Evolutionary conservation across 352 stramenopile species (phyloP), one percentile per base, ranked within the genome.

Genomic region (Globisporangium canariense): DNA sequence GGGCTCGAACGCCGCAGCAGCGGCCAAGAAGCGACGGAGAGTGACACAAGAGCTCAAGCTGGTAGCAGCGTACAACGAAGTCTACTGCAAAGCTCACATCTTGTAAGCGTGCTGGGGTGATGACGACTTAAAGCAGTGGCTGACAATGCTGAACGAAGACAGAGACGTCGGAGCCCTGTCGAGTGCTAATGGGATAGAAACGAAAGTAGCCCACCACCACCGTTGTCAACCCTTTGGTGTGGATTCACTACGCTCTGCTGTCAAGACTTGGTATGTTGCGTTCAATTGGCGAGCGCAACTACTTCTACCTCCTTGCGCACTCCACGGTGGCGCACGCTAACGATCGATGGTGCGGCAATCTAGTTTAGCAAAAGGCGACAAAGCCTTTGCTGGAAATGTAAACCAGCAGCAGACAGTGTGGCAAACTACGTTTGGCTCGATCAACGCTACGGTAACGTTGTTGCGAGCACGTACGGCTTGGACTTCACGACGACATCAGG

Each of bases 21-120:
- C 51, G 4, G 32, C 18, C 7, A 6, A 58, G 13, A 38, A 22
- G 32, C 28, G 20, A 20, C 18, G 10, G 4, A n/a, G 28, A 40
- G 14, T 5, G 11, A 14, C 30, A 13, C 51, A 38, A 8, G 30
- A 58, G 51, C 28, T 4, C 3, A 14, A 58, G 14, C 30, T 55
- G 5, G 49, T 22, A 11, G 49, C 28, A 6, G 38, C 16, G 51
- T 43, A 28, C 9, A 46, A 28, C 6, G 51, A 58, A 8, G n/a
- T 40, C 30, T 58, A 58, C 32, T 30, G 30, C 51, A 38, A 58
- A 38, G 36, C 51, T 18, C 51, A 30, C 30, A 58, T 25, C 43
- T 18, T 49, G 16, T 18, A 49, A n/a, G 43, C 14, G 25, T 49
- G 43, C n/a, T 20, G 7, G 43, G 43, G 43, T 3, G 43, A 49